Percentiles rank a stretch among this genome's conserved stretches.
Evolutionary conservation across 2,329 filamentous ascomycete genomes (phyloP).

Genomic region (Clonostachys rosea): DNA sequence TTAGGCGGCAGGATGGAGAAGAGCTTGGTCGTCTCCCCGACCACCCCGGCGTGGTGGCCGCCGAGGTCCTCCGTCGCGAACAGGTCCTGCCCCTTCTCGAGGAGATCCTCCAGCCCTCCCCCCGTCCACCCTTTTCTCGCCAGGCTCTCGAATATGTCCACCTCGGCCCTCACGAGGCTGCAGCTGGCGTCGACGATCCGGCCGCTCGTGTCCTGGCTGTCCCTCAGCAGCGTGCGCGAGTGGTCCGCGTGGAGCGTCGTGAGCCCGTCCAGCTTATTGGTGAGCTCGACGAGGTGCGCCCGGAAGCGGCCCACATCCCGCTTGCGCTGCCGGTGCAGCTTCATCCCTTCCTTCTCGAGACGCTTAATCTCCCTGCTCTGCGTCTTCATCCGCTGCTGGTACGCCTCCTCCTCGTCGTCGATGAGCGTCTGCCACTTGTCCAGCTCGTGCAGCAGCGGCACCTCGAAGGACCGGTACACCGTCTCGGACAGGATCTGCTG

Average conservation of each 20-base stretch:
- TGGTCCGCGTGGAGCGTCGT: conserved; percentile 57
- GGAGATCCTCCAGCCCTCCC: conserved; percentile 60
- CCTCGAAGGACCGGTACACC: conserved; percentile 64
- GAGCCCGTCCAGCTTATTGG: conserved; percentile 56
- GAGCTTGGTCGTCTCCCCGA: conserved; percentile 37
- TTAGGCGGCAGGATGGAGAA: conserved; percentile 62
- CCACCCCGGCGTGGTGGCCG: conserved; percentile 3
- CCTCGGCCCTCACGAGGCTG: conserved; percentile 61
- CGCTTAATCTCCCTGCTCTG: conserved; percentile 57
- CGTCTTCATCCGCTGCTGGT: conserved; percentile 47
- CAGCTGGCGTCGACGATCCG: conserved; percentile 61
- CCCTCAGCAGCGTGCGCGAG: conserved; percentile 52
- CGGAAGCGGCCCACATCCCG: conserved; percentile 59
- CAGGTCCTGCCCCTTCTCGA: conserved; percentile 60
- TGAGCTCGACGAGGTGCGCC: conserved; percentile 59
- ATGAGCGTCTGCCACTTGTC: conserved; percentile 60
- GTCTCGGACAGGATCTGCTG: conserved; percentile 67
- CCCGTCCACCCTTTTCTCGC: conserved; percentile 65
- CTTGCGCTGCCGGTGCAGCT: conserved; percentile 54
- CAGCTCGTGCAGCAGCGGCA: conserved; percentile 64
- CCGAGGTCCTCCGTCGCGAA: conserved; percentile 41
- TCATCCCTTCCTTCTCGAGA: conserved; percentile 61
- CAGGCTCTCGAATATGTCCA: conserved; percentile 65
- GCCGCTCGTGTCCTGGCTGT: conserved; percentile 60
- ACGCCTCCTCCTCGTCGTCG: conserved; percentile 59